Base-by-base conservation (phyloP, 2,329 filamentous ascomycete species). In the Sarocladiaceae sp. region DNA sequence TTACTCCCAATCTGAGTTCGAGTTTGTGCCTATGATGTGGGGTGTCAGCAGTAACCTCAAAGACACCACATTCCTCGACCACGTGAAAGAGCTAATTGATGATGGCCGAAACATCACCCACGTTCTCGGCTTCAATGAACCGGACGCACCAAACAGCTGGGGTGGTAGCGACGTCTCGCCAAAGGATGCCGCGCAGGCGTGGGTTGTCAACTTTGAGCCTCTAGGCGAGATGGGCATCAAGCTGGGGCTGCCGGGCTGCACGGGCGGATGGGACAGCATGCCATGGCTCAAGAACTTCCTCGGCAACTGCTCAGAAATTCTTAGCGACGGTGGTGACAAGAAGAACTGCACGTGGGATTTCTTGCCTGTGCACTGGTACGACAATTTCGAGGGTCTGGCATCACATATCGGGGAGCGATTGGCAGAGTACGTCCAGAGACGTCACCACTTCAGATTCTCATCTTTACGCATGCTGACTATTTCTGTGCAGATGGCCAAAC, bases 1-100 rank as follows among this genome's bases (percentile, higher is more conserved):
- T 41, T 55, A 70, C 23, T 53, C 71, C 0, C 75, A 82, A 53
- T 65, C 68, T 12, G 61, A 71, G 12, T 78, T 91, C 53, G 73
- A 86, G 59, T 93, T 88, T 61, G 80, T 91, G 1, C 86, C 87
- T 42, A 88, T 89, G 83, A 70, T 89, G 48, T 91, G 83, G 82
- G 84, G 84, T 24, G 67, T 76, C 9, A 65, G 68, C 3, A 58
- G 70, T 11, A 58, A 70, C 46, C 59, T 66, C 21, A 65, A 69
- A 45, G 72, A 77, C 56, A 80, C 73, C 0, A 67, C 70, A 1
- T 90, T 90, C 60, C 69, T 81, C 32, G 63, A 72, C 45, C 66
- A 72, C 2, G 76, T 91, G 31, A 73, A 69, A 53, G 50, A 53
- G 1, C 68, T 82, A 43, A 70, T 87, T 45, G 53, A 57, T 9